Conservation (phyloP, 192 early-diverging fungal genomes). For the Rhizophlyctis rosea region DNA sequence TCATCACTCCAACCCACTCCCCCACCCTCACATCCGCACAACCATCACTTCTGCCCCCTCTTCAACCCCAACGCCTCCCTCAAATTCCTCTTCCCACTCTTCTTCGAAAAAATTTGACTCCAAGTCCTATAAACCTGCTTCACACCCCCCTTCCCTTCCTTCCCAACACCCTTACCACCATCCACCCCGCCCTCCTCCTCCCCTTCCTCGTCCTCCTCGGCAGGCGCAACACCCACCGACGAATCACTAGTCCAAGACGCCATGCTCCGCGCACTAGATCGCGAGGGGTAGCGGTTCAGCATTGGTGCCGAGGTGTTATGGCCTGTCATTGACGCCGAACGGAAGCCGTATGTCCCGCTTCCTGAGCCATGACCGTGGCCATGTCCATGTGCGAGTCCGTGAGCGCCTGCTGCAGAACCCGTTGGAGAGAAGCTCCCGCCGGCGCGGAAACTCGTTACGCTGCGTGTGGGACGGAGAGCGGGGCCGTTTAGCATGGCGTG, state of each 20-base stretch:
- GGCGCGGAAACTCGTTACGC: background rate
- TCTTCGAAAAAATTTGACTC: constrained; percentile 20
- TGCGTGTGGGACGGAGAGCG: background rate
- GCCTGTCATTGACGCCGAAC: background rate
- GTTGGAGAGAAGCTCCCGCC: background rate
- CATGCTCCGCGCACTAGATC: constrained; percentile 1
- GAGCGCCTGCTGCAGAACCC: background rate
- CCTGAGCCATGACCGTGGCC: background rate
- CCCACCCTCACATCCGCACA: background rate
- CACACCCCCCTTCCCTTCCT: background rate
- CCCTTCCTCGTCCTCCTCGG: constrained; percentile 1
- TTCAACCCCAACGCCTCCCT: background rate
- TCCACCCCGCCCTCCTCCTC: background rate
- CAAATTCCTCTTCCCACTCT: too few relatives aligned
- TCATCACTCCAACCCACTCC: background rate
- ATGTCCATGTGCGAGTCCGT: background rate
- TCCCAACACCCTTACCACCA: background rate
- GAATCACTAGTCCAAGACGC: constrained; percentile 21
- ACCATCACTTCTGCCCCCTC: background rate
- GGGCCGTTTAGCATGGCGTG: background rate
- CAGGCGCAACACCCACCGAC: background rate
- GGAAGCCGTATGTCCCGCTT: constrained; percentile 1
- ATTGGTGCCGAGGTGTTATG: constrained; percentile 7
- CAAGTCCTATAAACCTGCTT: constrained; percentile 14
- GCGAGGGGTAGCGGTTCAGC: constrained; percentile 21